These are phyloP conservation scores for Floccularia luteovirens DNA, from an alignment of 768 basidiomycete species.

Conservation along the genomic window DNA sequence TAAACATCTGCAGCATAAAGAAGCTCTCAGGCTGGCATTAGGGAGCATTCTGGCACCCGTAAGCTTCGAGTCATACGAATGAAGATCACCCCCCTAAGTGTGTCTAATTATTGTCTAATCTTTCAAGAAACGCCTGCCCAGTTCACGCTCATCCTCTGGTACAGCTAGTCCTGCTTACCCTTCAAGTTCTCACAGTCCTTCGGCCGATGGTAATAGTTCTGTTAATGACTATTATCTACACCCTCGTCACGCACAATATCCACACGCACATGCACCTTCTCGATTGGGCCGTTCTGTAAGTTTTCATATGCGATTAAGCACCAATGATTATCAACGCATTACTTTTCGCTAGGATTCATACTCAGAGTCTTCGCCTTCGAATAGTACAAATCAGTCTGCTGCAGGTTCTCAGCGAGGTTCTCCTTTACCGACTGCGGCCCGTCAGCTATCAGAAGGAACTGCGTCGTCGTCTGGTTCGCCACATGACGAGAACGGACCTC, in stretches of 20 bases:
- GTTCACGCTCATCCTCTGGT: conserved; percentile 41
- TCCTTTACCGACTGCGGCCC: no score
- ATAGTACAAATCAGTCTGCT: no score
- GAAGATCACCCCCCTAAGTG: conserved; percentile 7
- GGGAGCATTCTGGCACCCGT: conserved; percentile 58
- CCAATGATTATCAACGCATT: neutral
- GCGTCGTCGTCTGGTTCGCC: no score
- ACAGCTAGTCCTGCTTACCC: conserved; percentile 39
- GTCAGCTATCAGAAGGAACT: no score
- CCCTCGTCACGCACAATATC: conserved; percentile 15
- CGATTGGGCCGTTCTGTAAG: conserved; percentile 27
- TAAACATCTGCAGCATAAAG: conserved; percentile 32
- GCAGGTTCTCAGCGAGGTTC: no score
- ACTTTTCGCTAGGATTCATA: conserved; percentile 7
- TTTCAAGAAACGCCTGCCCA: conserved; percentile 41
- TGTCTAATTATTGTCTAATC: conserved; percentile 3
- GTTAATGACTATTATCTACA: conserved; percentile 18
- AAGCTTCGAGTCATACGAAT: conserved; percentile 17
- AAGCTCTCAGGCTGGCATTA: conserved; percentile 46
- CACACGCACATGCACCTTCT: conserved; percentile 22
- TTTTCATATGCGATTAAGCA: conserved; percentile 3
- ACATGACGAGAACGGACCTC: no score
- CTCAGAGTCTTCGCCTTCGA: conserved; percentile 4
- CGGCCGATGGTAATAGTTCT: conserved; percentile 16
- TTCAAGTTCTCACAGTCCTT: conserved; percentile 6